These are phyloP conservation scores for Phenoliferia sp. DNA, from an alignment of 1,284 basidiomycete species.

Conservation along the genomic window DNA sequence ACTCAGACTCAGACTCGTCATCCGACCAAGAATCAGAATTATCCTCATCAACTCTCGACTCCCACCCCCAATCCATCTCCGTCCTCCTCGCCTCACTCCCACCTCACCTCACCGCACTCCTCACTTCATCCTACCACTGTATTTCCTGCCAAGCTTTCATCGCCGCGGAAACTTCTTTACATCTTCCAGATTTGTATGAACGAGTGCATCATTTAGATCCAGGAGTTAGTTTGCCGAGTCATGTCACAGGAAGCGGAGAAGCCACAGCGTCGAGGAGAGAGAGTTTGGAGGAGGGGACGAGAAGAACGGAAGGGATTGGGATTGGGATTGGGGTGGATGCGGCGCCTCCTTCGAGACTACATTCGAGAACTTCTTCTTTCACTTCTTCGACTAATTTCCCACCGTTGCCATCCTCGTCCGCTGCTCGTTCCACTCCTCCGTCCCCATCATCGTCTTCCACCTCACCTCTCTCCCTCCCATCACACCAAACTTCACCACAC, in stretches of 20 bases:
- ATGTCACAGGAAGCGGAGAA: neutral
- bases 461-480: no score
- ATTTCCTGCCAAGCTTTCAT: conserved; percentile 5
- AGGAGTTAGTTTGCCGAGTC: conserved; percentile 9
- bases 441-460: no score
- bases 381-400: no score
- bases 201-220: conserved; percentile 19
- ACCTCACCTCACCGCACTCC: neutral
- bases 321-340: no score
- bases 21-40: neutral
- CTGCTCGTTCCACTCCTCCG: no score
- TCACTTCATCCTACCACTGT: conserved; percentile 5
- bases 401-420: no score
- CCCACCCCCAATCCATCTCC: neutral
- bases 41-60: neutral
- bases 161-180: neutral
- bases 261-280: no score
- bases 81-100: neutral
- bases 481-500: no score
- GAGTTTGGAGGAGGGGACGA: no score
- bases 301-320: no score
- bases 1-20: neutral
- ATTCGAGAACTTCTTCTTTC: no score
- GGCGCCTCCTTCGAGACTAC: no score
- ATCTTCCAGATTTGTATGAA: conserved; percentile 9